phyloP scores from a whole-genome alignment of 139 green algal species.

The Auxenochlorella protothecoides region DNA sequence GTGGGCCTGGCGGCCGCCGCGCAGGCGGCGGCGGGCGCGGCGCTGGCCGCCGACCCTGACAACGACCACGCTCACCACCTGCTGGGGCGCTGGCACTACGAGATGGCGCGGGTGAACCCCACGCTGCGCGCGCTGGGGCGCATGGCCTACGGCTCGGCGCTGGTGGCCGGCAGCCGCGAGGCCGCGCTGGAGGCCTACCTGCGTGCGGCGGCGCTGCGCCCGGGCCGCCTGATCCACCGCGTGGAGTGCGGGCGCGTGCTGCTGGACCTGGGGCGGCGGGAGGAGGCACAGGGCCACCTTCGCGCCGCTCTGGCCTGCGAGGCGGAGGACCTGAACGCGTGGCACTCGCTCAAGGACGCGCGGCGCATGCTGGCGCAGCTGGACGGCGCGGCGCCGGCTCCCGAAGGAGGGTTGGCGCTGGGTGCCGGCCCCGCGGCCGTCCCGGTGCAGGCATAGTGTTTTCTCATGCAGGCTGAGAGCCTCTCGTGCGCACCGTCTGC shows the following conservation, averaged over 20 bases:
- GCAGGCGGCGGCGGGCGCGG: neutral
- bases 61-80: conserved; percentile 69
- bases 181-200: conserved; percentile 48
- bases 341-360: conserved; percentile 25
- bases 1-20: too few relatives aligned
- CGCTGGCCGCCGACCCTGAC: conserved; percentile 33
- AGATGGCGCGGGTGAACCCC: conserved; percentile 55
- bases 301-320: conserved; percentile 9
- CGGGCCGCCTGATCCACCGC: conserved; percentile 46
- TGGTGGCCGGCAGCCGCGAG: conserved; percentile 37
- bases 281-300: conserved; percentile 6
- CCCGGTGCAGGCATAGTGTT: too few relatives aligned
- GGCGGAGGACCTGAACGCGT: conserved; percentile 30
- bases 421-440: too few relatives aligned
- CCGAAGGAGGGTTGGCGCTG: too few relatives aligned
- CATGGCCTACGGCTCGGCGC: conserved; percentile 44
- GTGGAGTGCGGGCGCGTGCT: conserved; percentile 52
- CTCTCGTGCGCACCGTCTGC: too few relatives aligned
- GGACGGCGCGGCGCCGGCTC: too few relatives aligned
- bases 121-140: conserved; percentile 47
- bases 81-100: conserved; percentile 60
- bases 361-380: conserved; percentile 19
- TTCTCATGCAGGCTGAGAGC: too few relatives aligned
- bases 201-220: conserved; percentile 36
- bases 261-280: conserved; percentile 18